phyloP scores from a whole-genome alignment of 75 land plant genomes.

The Cryptomeria japonica region DNA sequence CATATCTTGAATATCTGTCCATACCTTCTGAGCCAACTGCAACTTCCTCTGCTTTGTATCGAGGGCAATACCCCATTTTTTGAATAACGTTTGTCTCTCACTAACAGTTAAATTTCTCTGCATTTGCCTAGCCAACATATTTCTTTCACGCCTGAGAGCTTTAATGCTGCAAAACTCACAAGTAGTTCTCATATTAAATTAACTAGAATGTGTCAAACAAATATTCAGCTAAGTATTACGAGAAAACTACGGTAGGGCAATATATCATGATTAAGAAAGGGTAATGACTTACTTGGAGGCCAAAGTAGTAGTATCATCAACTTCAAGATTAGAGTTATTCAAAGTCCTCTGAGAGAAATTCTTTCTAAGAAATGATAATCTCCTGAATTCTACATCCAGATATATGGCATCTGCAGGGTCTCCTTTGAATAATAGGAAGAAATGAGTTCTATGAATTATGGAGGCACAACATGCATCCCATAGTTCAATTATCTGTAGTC shows the following conservation, averaged over 20 bases:
- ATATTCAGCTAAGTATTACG: not conserved
- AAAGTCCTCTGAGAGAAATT: slow-evolving; percentile 21
- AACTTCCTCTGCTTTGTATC: slow-evolving; percentile 56
- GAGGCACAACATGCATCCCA: slow-evolving; percentile 74
- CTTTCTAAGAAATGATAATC: slow-evolving; percentile 56
- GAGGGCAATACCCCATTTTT: slow-evolving; percentile 62
- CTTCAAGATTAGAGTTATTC: slow-evolving; percentile 11
- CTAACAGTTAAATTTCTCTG: slow-evolving; percentile 42
- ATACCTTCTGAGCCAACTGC: slow-evolving; percentile 51
- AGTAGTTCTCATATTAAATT: not conserved
- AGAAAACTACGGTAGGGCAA: not conserved
- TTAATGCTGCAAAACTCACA: slow-evolving; percentile 35
- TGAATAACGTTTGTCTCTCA: slow-evolving; percentile 51
- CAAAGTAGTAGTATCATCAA: slow-evolving; percentile 21
- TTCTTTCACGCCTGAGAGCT: slow-evolving; percentile 65
- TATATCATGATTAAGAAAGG: not conserved
- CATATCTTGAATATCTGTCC: slow-evolving; percentile 57
- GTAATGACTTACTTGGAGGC: slow-evolving; percentile 42
- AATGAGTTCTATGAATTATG: slow-evolving; percentile 71
- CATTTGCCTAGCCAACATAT: slow-evolving; percentile 58
- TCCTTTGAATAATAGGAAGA: slow-evolving; percentile 74
- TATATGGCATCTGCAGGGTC: slow-evolving; percentile 76
- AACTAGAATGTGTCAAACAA: not conserved
- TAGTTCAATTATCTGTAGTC: slow-evolving; percentile 62
- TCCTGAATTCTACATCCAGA: slow-evolving; percentile 79